phyloP scores from a whole-genome alignment of 768 basidiomycete species.

The Podaxis carcinomalis region DNA sequence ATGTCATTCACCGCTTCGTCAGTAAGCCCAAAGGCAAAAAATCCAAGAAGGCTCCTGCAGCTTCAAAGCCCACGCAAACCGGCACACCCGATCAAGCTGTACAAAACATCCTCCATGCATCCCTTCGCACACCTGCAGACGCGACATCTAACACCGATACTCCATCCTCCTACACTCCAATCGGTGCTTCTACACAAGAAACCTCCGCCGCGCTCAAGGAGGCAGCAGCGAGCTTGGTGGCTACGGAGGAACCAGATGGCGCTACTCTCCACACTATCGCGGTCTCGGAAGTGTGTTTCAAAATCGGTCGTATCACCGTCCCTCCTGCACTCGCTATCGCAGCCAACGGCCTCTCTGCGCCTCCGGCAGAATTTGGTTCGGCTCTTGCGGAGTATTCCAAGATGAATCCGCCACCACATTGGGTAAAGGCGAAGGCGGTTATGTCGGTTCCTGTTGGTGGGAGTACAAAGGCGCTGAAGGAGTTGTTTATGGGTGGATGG shows the following conservation, averaged over 20 bases:
- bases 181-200: not conserved
- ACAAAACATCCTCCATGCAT: slow-evolving; percentile 18
- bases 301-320: slow-evolving; percentile 66
- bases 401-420: slow-evolving; percentile 45
- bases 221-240: slow-evolving; percentile 6
- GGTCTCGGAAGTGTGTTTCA: slow-evolving; percentile 65
- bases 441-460: slow-evolving; percentile 30
- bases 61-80: slow-evolving; percentile 8
- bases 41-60: slow-evolving; percentile 13
- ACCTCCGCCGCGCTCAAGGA: slow-evolving; percentile 24
- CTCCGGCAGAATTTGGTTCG: slow-evolving; percentile 17
- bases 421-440: slow-evolving; percentile 34
- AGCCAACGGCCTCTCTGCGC: slow-evolving; percentile 48
- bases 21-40: slow-evolving; percentile 41
- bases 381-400: slow-evolving; percentile 26
- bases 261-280: slow-evolving; percentile 57
- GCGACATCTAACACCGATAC: slow-evolving; percentile 23
- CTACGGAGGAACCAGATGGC: slow-evolving; percentile 44
- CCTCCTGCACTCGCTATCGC: slow-evolving; percentile 64
- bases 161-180: slow-evolving; percentile 14
- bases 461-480: slow-evolving; percentile 34
- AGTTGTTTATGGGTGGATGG: slow-evolving; percentile 60
- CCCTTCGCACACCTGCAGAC: slow-evolving; percentile 33
- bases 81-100: slow-evolving; percentile 4
- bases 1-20: slow-evolving; percentile 59